phyloP scores from a whole-genome alignment of 768 basidiomycete species.

The Tephrocybe sp. region DNA sequence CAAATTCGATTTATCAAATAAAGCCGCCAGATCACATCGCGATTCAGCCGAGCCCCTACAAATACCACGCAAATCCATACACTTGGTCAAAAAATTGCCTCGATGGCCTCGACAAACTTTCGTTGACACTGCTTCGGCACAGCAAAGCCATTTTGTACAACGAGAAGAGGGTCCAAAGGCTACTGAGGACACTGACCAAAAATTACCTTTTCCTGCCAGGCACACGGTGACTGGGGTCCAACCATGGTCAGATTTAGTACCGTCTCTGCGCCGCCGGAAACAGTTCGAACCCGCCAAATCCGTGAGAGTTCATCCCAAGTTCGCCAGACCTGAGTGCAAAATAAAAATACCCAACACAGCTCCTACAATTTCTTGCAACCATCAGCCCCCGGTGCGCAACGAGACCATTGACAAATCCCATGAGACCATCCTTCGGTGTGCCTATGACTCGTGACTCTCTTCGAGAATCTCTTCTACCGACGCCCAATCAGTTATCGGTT shows the following conservation, averaged over 20 bases:
- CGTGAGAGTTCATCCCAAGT: conserved; percentile 17
- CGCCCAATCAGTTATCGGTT: conserved; percentile 9
- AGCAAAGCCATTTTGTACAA: conserved; percentile 2
- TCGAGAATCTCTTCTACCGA: conserved; percentile 13
- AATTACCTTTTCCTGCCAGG: conserved; percentile 11
- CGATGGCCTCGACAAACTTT: conserved; percentile 9
- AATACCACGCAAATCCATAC: conserved; percentile 15
- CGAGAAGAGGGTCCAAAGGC: conserved; percentile 16
- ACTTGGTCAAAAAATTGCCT: conserved; percentile 7
- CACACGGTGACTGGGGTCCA: conserved; percentile 17
- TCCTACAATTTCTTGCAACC: background rate
- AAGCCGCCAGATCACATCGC: conserved; percentile 17
- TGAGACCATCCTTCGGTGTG: too few relatives aligned
- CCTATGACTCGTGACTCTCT: conserved; percentile 3
- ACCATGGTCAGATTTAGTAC: conserved; percentile 11
- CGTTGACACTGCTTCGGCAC: conserved; percentile 9
- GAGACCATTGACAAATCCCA: background rate
- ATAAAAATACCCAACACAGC: background rate
- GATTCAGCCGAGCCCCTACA: conserved; percentile 13
- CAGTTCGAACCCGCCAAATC: conserved; percentile 13
- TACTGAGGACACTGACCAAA: conserved; percentile 12
- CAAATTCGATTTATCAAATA: conserved; percentile 24
- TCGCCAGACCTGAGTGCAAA: conserved; percentile 4
- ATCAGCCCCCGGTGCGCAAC: conserved; percentile 11
- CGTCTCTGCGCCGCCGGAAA: conserved; percentile 19